phyloP scores from a whole-genome alignment of 2,329 filamentous ascomycete genomes.

The Verticillium albo-atrum region DNA sequence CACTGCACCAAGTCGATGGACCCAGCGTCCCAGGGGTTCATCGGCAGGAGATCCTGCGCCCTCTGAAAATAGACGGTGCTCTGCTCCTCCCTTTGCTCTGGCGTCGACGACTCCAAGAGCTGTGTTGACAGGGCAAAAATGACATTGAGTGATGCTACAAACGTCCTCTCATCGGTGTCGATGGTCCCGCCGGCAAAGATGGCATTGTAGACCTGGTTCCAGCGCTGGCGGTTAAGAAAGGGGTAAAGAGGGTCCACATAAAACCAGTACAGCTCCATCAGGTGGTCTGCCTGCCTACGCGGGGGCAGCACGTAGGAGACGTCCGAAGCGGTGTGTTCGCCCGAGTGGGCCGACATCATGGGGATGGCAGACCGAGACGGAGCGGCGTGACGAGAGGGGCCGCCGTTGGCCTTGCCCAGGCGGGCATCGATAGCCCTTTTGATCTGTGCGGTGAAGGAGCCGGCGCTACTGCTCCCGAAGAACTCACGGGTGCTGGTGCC shows the following conservation, averaged over 20 bases:
- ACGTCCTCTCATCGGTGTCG: slow-evolving; percentile 33
- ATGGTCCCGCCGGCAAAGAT: slow-evolving; percentile 33
- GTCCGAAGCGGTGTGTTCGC: background rate
- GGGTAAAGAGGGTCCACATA: slow-evolving; percentile 42
- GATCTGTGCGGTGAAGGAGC: slow-evolving; percentile 41
- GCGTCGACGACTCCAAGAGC: slow-evolving; percentile 32
- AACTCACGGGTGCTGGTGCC: slow-evolving; percentile 34
- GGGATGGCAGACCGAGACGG: background rate
- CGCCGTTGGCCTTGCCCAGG: slow-evolving; percentile 10
- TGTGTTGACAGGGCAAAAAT: slow-evolving; percentile 42
- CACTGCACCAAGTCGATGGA: slow-evolving; percentile 41
- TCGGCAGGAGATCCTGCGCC: slow-evolving; percentile 35
- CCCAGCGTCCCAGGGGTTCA: slow-evolving; percentile 35
- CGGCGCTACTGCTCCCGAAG: slow-evolving; percentile 42
- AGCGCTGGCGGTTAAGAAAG: slow-evolving; percentile 31
- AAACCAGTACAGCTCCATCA: slow-evolving; percentile 41
- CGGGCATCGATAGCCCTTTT: slow-evolving; percentile 34
- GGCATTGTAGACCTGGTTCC: slow-evolving; percentile 32
- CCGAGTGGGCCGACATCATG: background rate
- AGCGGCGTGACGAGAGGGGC: background rate
- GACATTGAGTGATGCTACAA: slow-evolving; percentile 39
- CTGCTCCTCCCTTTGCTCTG: slow-evolving; percentile 32
- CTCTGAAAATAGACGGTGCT: slow-evolving; percentile 36
- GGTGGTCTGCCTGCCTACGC: slow-evolving; percentile 36
- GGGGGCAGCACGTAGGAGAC: slow-evolving; percentile 36